A percentile compares a stretch with the other conserved stretches of the same genome.
Conservation (phyloP, 2,329 filamentous ascomycete species). For the Ascochyta koolunga region DNA sequence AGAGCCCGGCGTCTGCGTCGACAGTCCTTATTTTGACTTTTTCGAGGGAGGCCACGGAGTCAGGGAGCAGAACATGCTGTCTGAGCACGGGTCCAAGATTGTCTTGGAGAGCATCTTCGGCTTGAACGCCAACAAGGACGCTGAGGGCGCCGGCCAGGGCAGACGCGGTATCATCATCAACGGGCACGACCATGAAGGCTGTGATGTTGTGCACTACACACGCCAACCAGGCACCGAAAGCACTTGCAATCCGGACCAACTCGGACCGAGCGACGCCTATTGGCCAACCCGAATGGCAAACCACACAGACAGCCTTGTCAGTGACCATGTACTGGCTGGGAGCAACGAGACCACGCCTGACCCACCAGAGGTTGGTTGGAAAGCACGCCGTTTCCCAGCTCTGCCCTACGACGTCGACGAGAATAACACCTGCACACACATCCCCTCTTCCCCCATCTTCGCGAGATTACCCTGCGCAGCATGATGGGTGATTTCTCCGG, state of each 20-base stretch:
- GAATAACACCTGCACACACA: constrained; percentile 19
- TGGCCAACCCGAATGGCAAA: constrained; percentile 16
- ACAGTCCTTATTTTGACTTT: constrained; percentile 83
- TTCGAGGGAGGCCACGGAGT: constrained; percentile 71
- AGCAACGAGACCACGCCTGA: constrained; percentile 1
- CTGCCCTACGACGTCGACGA: constrained; percentile 45
- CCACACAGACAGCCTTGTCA: constrained; percentile 1
- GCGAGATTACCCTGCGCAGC: constrained; percentile 91
- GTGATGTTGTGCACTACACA: constrained; percentile 80
- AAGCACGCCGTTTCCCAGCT: constrained; percentile 28
- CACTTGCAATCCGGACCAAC: constrained; percentile 13
- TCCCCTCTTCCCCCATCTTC: constrained; percentile 62
- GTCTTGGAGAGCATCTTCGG: constrained; percentile 87
- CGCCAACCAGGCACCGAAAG: constrained; percentile 23
- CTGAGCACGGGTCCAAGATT: constrained; percentile 67
- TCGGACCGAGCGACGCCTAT: constrained; percentile 23
- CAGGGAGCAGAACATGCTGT: constrained; percentile 90
- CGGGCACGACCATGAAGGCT: constrained; percentile 94
- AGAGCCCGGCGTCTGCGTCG: constrained; percentile 78
- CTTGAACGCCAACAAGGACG: constrained; percentile 67
- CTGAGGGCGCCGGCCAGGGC: constrained; percentile 67
- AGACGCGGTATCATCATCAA: constrained; percentile 82
- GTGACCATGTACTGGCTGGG: constrained; percentile 1
- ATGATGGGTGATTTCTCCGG: constrained; percentile 99
- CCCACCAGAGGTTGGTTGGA: constrained; percentile 22